Base-by-base conservation (phyloP, 139 green algal species). In the Chlorella sp. region DNA sequence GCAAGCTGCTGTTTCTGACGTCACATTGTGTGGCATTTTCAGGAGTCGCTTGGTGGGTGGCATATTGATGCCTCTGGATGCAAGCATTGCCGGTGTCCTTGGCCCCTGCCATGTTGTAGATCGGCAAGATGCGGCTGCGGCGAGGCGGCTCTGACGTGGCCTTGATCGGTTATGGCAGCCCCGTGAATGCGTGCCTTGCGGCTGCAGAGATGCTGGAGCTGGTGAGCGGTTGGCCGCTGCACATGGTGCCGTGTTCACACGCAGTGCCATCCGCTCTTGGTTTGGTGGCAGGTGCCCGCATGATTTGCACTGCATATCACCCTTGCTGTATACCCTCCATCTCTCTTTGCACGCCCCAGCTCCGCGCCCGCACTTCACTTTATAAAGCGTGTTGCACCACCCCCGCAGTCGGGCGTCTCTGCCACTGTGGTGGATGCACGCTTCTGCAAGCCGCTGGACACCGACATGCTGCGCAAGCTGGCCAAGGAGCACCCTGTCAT, bases 391-490 rank as follows among this genome's bases (percentile, higher is more conserved):
- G 21, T 3, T 34, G 22, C 11, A 9, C 48, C 48, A 5, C 48
- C 48, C 48, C 48, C 48, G 37, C 75, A 96, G 76, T 89, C 93
- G 26, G 97, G 97, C 64, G 94, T 99, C 32, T 95, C 86, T 34
- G 94, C 95, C 37, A 99, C 98, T 0, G 97, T 99, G 0, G 94
- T 97, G 61, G 98, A 99, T 92, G 97, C 97, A 30, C 95, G 98
- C 61, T 99, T 99, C 94, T 99, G 98, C 97, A 99, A 99, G 94
- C 98, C 98, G 16, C 95, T 99, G 61, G 98, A 99, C 94, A 96
- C 91, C 0, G 85, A 93, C 60, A 93, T 99, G 39, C 75, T 98
- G 22, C 81, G 90, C 19, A 79, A 89, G 77, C 81, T 97, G 61
- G 97, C 95, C 19, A 95, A 91, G 60, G 93, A 99, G 92, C 98